Evolutionary conservation across 345 rosid species (phyloP), one percentile per base, ranked within the genome.

Genomic region (Kandelia obovata): DNA sequence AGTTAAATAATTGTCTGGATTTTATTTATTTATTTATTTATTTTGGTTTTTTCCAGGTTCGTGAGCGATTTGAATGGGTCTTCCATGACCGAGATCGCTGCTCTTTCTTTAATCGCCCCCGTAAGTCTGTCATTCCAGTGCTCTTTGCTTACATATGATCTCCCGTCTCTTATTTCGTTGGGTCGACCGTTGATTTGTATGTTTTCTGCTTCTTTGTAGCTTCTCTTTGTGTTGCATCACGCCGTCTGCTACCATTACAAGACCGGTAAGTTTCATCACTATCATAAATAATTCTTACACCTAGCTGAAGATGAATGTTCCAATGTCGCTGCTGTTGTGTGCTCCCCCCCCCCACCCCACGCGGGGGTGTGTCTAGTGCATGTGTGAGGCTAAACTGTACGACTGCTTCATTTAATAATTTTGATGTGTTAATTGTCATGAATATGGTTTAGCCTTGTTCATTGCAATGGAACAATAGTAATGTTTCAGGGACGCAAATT

Each of bases 61-160:
- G 96, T 91, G 2, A 91, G 98, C 89, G 88, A 91, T 78, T 80
- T 93, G 66, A 78, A 57, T 7, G 98, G 97, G 76, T 85, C 97
- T 30, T 89, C 97, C 8, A 87, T 88, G 83, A 78, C 79, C 5
- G 88, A 89, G 80, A 82, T 87, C 69, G 80, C 84, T 30, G 88
- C 84, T 23, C 83, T 91, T 31, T 73, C 86, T 58, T 81, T 90
- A n/a, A 74, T 77, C 64, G 83, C 80, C 31, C 89, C 96, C 25
- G 98, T 91, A 75, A 58, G 82, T 58, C 61, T 52, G 49, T 58
- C 27, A 5, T 28, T 55, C 49, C 5, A 10, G 10, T 28, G 6
- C 23, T 15, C 16, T 56, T 13, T 15, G 4, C 32, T 17, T 3
- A 19, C 31, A 2, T 28, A 31, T 34, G 37, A 27, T 39, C 55